Evolutionary conservation across 2,329 filamentous ascomycete genomes (phyloP).

Genomic region (Xylaria arbuscula): DNA sequence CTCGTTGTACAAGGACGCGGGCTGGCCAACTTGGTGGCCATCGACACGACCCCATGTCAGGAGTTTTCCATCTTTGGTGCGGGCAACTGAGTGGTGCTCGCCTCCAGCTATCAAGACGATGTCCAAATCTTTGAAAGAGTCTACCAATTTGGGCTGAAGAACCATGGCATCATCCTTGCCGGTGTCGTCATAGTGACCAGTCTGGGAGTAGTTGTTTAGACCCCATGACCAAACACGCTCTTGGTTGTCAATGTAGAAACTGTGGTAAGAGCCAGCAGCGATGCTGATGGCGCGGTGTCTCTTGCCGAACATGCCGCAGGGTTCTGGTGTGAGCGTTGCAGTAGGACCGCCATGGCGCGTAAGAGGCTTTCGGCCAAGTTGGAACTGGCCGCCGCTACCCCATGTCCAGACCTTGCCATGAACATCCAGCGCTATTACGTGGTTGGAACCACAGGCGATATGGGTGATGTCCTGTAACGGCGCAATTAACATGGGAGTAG

Average conservation of each 20-base stretch:
- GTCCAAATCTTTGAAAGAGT: conserved; percentile 70
- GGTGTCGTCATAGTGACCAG: conserved; percentile 70
- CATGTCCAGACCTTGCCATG: conserved; percentile 77
- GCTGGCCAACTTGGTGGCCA: conserved; percentile 66
- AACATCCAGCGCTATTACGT: conserved; percentile 74
- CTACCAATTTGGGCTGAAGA: conserved; percentile 75
- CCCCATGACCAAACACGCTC: conserved; percentile 77
- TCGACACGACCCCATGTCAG: conserved; percentile 62
- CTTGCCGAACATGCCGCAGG: conserved; percentile 55
- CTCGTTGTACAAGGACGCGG: conserved; percentile 64
- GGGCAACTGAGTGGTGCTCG: conserved; percentile 71
- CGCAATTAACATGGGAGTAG: conserved; percentile 59
- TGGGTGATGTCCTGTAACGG: conserved; percentile 71
- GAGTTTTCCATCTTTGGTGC: conserved; percentile 56
- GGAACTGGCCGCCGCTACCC: conserved; percentile 83
- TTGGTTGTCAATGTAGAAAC: conserved; percentile 75
- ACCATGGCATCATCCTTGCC: conserved; percentile 78
- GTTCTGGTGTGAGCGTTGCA: conserved; percentile 55
- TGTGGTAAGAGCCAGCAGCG: conserved; percentile 76
- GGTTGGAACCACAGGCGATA: conserved; percentile 75
- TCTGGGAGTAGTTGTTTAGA: conserved; percentile 77
- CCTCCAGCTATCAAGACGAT: conserved; percentile 77
- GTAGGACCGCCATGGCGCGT: conserved; percentile 44
- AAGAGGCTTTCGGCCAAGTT: conserved; percentile 73
- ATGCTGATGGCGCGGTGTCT: conserved; percentile 63